Percentiles rank a stretch among this genome's conserved stretches.
phyloP scores from a whole-genome alignment of 441 rosid genomes.

The Syzygium malaccense region DNA sequence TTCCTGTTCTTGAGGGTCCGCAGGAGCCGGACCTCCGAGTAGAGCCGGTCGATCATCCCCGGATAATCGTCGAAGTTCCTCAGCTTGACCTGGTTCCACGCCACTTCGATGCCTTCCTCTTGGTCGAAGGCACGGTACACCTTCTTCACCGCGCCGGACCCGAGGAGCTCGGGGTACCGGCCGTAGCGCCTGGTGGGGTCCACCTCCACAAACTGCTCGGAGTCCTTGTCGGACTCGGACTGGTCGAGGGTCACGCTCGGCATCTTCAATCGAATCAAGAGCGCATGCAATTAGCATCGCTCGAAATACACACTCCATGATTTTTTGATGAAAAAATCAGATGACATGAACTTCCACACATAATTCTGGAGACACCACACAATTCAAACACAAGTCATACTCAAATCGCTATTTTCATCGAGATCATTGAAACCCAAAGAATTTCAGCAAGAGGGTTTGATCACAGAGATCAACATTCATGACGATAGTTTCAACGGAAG shows the following conservation, averaged over 20 bases:
- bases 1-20: slow-evolving; percentile 2
- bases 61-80: slow-evolving; percentile 2
- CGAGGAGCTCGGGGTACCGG: slow-evolving; percentile 10
- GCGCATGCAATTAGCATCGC: not conserved
- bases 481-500: not conserved
- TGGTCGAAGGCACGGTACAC: slow-evolving; percentile 18
- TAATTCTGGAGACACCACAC: not conserved
- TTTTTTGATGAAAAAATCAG: not conserved
- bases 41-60: slow-evolving; percentile 12
- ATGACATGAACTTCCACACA: not conserved
- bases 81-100: slow-evolving; percentile 18
- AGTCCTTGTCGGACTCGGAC: not conserved
- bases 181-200: slow-evolving; percentile 13
- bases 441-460: not conserved
- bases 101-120: slow-evolving; percentile 17
- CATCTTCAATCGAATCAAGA: not conserved
- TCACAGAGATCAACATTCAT: not conserved
- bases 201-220: slow-evolving; percentile 12
- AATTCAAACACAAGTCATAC: not conserved
- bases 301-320: not conserved
- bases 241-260: not conserved
- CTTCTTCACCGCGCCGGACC: slow-evolving; percentile 14
- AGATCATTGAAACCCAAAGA: not conserved
- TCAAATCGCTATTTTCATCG: not conserved
- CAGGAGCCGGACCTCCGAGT: slow-evolving; percentile 14